Base-by-base conservation (phyloP, 1,284 basidiomycete species). In the Peniophora sp. region DNA sequence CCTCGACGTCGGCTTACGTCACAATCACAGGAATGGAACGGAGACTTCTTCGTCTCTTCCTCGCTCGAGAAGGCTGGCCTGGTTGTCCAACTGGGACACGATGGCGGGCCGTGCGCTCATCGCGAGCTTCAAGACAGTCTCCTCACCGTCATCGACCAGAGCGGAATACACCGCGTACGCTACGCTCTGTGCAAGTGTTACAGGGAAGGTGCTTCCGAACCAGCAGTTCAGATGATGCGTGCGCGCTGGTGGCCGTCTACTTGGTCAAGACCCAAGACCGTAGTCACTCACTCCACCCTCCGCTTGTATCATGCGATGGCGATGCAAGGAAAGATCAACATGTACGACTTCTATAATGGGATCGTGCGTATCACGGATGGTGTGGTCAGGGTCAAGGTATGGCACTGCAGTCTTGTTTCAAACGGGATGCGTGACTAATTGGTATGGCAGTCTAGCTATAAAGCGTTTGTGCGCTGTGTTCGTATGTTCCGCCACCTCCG, bases 401-500 rank as follows among this genome's bases (percentile, higher is more conserved):
- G 42, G 10, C 34, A 17, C n/a, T 34, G 11, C 24, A n/a, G 42
- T 41, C 11, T 45, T 12, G 14, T 23, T 14, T 1, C 17, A 6
- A 12, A 6, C 12, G 5, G 24, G 12, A 41, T 23, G 35, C 20
- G 2, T 20, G 24, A 24, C 24, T 50, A 17, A 50, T 35, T 15
- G 14, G 18, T 27, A 23, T 15, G 5, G n/a, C 34, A 52, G 51
- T 36, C 24, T 5, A 12, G 34, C 2, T 52, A 52, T 35, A 43
- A 45, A 15, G 51, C 43, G 9, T 17, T 3, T 10, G 22, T 1
- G 46, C 27, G 27, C 27, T 32, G 27, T 32, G 27, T 57, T 12
- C 47, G 55, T 1, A 36, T 55, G n/a, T 63, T 50, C 39, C 52
- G 54, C 1, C 54, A 60, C 47, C 12, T 62, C 9, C 55, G 50